Evolutionary conservation across 371 early-diverging fungal genomes (phyloP), one percentile per base, ranked within the genome.

Genomic region (Rhizopus arrhizus): DNA sequence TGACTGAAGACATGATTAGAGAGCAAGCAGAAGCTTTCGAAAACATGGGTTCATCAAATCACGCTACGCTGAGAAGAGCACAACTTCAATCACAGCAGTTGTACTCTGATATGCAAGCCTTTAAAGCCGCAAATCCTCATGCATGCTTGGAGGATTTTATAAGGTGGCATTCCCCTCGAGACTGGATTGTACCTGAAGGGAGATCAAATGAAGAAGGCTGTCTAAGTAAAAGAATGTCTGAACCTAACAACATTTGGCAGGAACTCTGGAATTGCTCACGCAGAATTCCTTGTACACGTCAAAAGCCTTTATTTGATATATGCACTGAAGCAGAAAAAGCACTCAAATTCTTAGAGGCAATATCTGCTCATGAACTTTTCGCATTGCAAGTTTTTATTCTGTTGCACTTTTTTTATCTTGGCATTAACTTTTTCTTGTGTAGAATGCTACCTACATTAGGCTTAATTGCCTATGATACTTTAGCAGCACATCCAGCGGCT

Each of bases 131-230:
- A 15, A 93, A 96, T 63, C 94, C 97, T 1, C 77, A 83, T 31
- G 85, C 88, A 29, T 68, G 68, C 6, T 68, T 96, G 5, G 91
- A 86, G 4, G 97, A 96, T 58, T 96, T 96, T 82, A 91, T 96
- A n/a, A 79, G 95, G 48, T 96, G 97, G 97, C 92, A 95, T 66
- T 95, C 96, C 0, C 97, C 97, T 9, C 83, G 91, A 52, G 97
- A 96, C 69, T 92, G 90, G 88, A 65, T 89, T 13, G 29, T 43
- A 36, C 40, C 66, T 56, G 36, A 58, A 29, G 45, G 47, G 28
- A 16, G 4, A 55, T 13, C 29, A 4, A 49, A 50, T 42, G 22
- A 48, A 41, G 65, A 70, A 29, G 88, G 89, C 8, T 65, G 73
- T 31, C 68, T 95, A 45, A 93, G 93, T 59, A 75, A 77, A 4